Base-by-base conservation (phyloP, 1,284 basidiomycete species). In the Kwoniella shivajii region DNA sequence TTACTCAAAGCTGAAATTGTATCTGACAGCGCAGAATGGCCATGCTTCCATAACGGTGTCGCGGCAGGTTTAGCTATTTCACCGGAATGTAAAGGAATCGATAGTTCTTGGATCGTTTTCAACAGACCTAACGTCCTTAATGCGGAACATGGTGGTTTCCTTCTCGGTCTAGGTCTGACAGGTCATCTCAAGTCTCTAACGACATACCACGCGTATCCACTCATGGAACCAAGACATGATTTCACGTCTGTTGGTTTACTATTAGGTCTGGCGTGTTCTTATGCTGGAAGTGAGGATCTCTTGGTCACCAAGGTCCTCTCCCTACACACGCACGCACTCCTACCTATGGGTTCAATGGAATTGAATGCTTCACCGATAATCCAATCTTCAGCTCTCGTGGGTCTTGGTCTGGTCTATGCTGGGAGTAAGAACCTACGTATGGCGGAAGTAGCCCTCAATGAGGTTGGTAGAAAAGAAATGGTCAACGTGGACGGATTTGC, bases 31-130 rank as follows among this genome's bases (percentile, higher is more conserved):
- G 77, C 86, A 9, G 85, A 84, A 55, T 99, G 95, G 96, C 92
- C 92, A 16, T 89, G 93, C 59, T 99, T 99, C 76, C 94, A 99
- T 78, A 95, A 96, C 61, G 96, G 96, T 16, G 94, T 96, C 0
- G 90, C 93, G 1, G 89, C 92, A 1, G 95, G 89, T 1, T 78
- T 99, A 54, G 86, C 89, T 4, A 86, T 93, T 50, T 86, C 88
- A 0, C 85, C 88, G 0, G 83, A 86, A n/a, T 84, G 87, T n/a
- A 80, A 82, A 50, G 85, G 86, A 18, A 84, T 93, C 38, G 89
- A 92, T 69, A 90, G 88, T 60, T 91, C 92, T 0, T 95, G 94
- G 87, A 92, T 96, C 67, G 87, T 90, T 18, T 93, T 92, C 81
- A 94, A 95, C 76, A 88, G 88, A 62, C 92, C 93, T 0, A 82